A percentile compares a stretch with the other conserved stretches of the same genome.
phyloP scores from a whole-genome alignment of 1,139 yeast genomes.

The Yamadazyma epiphylla region DNA sequence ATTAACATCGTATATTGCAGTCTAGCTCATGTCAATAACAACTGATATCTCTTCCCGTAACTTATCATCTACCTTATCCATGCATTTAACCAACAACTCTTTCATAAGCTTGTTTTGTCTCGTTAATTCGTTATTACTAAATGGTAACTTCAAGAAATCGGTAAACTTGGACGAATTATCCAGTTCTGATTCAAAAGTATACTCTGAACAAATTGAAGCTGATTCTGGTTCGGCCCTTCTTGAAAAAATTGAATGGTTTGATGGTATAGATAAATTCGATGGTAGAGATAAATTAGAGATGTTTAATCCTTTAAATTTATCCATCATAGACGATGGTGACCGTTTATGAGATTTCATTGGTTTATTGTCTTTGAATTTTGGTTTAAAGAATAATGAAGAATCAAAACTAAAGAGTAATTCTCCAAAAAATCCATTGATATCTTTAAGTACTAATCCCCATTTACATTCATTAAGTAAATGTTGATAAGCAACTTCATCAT shows the following conservation, averaged over 20 bases:
- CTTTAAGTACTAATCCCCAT: slow-evolving; percentile 50
- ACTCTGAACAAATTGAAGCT: slow-evolving; percentile 31
- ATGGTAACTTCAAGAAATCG: slow-evolving; percentile 25
- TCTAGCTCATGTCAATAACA: no score
- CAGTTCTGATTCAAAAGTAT: slow-evolving; percentile 10
- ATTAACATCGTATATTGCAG: no score
- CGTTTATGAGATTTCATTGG: slow-evolving; percentile 15
- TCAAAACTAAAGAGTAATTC: slow-evolving; percentile 36
- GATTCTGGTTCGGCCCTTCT: slow-evolving; percentile 20
- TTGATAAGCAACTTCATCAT: slow-evolving; percentile 60
- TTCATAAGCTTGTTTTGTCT: slow-evolving; percentile 6
- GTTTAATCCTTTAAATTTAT: slow-evolving; percentile 14
- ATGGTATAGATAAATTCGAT: slow-evolving; percentile 11
- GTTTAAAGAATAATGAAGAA: slow-evolving; percentile 22
- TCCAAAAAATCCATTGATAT: slow-evolving; percentile 43
- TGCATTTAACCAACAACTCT: slow-evolving; percentile 9
- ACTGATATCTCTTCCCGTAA: neutral
- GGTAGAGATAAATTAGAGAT: slow-evolving; percentile 13
- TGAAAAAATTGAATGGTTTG: slow-evolving; percentile 19
- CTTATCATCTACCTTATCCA: slow-evolving; percentile 8
- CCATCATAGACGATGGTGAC: slow-evolving; percentile 18
- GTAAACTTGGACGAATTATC: slow-evolving; percentile 17
- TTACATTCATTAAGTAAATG: slow-evolving; percentile 55
- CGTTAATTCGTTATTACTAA: neutral
- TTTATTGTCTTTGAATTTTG: slow-evolving; percentile 4